Evolutionary conservation across 2,329 filamentous ascomycete genomes (phyloP).

Genomic region (Aspergillus flavus): DNA sequence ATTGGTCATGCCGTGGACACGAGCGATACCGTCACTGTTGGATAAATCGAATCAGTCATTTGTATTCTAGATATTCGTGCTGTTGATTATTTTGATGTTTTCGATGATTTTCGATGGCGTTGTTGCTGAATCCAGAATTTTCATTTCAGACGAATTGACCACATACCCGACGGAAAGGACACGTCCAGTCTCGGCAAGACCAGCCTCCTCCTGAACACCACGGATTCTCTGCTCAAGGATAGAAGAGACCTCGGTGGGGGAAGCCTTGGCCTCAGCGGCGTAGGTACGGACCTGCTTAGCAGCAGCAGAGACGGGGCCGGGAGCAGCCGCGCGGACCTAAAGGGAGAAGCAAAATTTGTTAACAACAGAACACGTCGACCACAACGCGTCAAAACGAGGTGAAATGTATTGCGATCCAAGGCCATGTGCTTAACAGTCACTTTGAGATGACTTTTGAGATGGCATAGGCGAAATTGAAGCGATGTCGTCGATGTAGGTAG

Average conservation of each 20-base stretch:
- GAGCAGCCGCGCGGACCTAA: slow-evolving; percentile 84
- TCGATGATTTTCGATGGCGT: slow-evolving; percentile 34
- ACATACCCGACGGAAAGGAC: slow-evolving; percentile 98
- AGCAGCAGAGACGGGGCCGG: slow-evolving; percentile 71
- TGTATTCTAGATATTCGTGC: not conserved
- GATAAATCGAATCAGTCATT: slow-evolving; percentile 25
- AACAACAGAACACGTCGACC: slow-evolving; percentile 52
- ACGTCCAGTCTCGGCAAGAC: slow-evolving; percentile 96
- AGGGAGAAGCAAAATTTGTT: slow-evolving; percentile 44
- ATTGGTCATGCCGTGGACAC: slow-evolving; percentile 99
- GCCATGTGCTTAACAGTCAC: slow-evolving; percentile 28
- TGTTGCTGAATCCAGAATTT: slow-evolving; percentile 33
- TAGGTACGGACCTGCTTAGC: slow-evolving; percentile 80
- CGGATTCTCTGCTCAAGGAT: slow-evolving; percentile 99
- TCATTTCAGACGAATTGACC: slow-evolving; percentile 23
- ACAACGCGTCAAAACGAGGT: slow-evolving; percentile 25
- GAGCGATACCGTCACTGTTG: slow-evolving; percentile 97
- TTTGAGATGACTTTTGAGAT: slow-evolving; percentile 39
- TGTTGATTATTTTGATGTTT: slow-evolving; percentile 21
- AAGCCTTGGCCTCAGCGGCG: slow-evolving; percentile 89
- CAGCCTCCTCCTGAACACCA: slow-evolving; percentile 95
- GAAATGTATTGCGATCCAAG: slow-evolving; percentile 26
- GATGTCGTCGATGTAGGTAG: slow-evolving; percentile 42
- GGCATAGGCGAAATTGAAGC: slow-evolving; percentile 33
- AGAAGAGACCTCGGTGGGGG: slow-evolving; percentile 97